A percentile compares a stretch with the other conserved stretches of the same genome.
phyloP scores from a whole-genome alignment of 345 rosid species.

The Orychophragmus violaceus region DNA sequence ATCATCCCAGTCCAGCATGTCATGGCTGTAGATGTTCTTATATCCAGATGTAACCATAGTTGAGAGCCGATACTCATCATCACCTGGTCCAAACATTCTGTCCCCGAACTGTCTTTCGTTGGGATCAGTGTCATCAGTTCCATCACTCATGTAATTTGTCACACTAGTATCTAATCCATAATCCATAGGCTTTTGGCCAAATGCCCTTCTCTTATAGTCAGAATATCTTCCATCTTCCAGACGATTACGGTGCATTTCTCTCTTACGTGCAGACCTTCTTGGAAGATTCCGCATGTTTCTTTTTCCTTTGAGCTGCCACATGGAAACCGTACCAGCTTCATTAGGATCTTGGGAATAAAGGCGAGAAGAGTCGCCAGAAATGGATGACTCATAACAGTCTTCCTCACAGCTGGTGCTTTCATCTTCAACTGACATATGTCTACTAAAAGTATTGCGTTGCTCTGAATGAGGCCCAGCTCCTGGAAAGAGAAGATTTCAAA shows the following conservation, averaged over 20 bases:
- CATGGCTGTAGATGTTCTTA: slow-evolving; percentile 34
- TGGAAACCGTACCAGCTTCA: slow-evolving; percentile 58
- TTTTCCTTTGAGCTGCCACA: slow-evolving; percentile 90
- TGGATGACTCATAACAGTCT: slow-evolving; percentile 54
- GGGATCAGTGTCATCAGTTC: slow-evolving; percentile 41
- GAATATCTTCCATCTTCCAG: slow-evolving; percentile 36
- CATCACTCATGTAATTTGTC: slow-evolving; percentile 35
- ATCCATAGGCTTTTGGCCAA: slow-evolving; percentile 39
- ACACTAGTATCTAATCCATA: slow-evolving; percentile 35
- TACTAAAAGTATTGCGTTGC: slow-evolving; percentile 29
- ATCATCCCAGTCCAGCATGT: slow-evolving; percentile 53
- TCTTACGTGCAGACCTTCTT: slow-evolving; percentile 41
- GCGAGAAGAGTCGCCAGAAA: slow-evolving; percentile 57
- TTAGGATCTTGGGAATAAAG: slow-evolving; percentile 44
- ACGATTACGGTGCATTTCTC: slow-evolving; percentile 29
- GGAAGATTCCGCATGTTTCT: slow-evolving; percentile 68
- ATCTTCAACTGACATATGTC: slow-evolving; percentile 39
- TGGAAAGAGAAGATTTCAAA: slow-evolving; percentile 18
- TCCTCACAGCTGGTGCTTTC: slow-evolving; percentile 80
- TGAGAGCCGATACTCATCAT: slow-evolving; percentile 38
- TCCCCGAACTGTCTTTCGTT: slow-evolving; percentile 37
- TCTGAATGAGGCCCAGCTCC: slow-evolving; percentile 27
- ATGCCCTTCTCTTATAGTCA: slow-evolving; percentile 36
- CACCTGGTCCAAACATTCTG: slow-evolving; percentile 34
- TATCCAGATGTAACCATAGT: slow-evolving; percentile 38